phyloP scores from a whole-genome alignment of 257 asterid species.

The Plantago ovata region DNA sequence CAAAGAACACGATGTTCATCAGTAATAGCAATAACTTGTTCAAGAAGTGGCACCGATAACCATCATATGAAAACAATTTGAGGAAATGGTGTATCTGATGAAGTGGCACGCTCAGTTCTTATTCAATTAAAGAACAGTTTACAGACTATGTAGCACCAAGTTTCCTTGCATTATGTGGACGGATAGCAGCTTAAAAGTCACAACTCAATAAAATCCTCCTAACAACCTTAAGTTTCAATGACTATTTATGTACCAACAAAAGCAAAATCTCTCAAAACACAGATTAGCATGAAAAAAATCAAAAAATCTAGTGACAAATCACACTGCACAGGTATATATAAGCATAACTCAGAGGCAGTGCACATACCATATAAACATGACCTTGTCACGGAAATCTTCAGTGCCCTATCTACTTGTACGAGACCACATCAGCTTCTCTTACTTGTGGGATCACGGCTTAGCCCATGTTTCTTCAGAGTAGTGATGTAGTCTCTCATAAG shows the following conservation, averaged over 20 bases:
- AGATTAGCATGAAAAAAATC: neutral
- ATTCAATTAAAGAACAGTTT: no score
- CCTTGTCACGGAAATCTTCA: neutral
- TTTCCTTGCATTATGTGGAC: no score
- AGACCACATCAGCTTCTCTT: constrained; percentile 42
- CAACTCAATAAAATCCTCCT: no score
- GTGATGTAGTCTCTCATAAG: constrained; percentile 69
- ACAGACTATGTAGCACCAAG: neutral
- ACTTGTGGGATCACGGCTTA: constrained; percentile 64
- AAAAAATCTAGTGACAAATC: neutral
- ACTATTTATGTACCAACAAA: no score
- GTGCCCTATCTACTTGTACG: neutral
- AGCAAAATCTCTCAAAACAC: neutral
- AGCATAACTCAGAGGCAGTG: neutral
- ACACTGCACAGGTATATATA: neutral
- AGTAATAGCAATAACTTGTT: neutral
- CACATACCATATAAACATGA: neutral
- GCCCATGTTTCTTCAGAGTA: constrained; percentile 70
- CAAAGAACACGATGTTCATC: neutral
- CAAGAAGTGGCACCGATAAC: neutral
- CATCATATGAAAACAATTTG: neutral
- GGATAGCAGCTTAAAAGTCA: no score
- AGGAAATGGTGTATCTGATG: neutral
- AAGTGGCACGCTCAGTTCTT: no score
- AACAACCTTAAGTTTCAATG: no score